phyloP scores from a whole-genome alignment of 768 basidiomycete genomes.

The Gymnopilus dilepis region DNA sequence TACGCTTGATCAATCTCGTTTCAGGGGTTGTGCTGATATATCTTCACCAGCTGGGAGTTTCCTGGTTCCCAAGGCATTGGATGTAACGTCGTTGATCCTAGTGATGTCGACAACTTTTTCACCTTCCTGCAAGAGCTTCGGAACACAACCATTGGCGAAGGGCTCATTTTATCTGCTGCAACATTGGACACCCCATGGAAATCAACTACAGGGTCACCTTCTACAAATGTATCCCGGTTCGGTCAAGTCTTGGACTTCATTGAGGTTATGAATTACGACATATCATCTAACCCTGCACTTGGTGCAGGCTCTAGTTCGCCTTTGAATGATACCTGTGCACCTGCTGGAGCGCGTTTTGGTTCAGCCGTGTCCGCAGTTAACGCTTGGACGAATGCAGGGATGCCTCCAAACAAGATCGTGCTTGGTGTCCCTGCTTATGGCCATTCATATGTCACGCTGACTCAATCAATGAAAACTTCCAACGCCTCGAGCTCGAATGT shows the following conservation, averaged over 20 bases:
- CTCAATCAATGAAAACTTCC: constrained; percentile 39
- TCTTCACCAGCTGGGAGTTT: constrained; percentile 78
- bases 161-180: constrained; percentile 76
- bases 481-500: constrained; percentile 20
- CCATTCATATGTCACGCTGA: constrained; percentile 65
- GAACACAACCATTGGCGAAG: constrained; percentile 50
- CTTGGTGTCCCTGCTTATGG: constrained; percentile 88
- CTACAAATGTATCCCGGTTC: constrained; percentile 68
- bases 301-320: constrained; percentile 85
- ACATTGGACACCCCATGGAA: constrained; percentile 69
- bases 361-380: constrained; percentile 78
- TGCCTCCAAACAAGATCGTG: constrained; percentile 73
- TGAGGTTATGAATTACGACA: constrained; percentile 73
- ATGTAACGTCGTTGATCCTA: constrained; percentile 65
- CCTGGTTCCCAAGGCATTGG: constrained; percentile 69
- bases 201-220: constrained; percentile 58
- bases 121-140: constrained; percentile 77
- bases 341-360: constrained; percentile 60
- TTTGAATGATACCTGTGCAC: constrained; percentile 76
- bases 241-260: constrained; percentile 78
- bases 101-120: constrained; percentile 83
- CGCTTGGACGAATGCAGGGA: constrained; percentile 78
- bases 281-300: constrained; percentile 57
- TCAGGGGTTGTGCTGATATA: constrained; percentile 2
- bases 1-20: constrained; percentile 36